Conservation (phyloP, 177 flowering plant species). For the Tripterygium wilfordii region DNA sequence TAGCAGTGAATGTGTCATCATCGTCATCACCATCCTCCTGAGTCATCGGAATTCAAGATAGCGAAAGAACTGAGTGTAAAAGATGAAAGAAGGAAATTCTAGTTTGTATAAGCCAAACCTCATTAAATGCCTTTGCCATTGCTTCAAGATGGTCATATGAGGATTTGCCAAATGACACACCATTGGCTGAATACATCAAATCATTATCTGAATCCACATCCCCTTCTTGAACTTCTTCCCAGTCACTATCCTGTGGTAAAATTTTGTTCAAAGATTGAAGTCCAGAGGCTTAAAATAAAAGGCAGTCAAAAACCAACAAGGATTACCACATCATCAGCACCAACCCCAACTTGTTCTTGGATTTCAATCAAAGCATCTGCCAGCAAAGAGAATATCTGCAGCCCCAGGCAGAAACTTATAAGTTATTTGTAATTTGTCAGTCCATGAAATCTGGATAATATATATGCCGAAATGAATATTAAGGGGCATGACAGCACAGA, state of each 20-base stretch:
- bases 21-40: conserved; percentile 63
- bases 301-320: not conserved
- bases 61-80: too few species aligned
- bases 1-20: conserved; percentile 44
- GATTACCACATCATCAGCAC: conserved; percentile 51
- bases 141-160: conserved; percentile 63
- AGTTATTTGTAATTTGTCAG: too few species aligned
- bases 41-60: conserved; percentile 28
- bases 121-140: conserved; percentile 62
- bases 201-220: conserved; percentile 30
- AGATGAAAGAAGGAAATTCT: too few species aligned
- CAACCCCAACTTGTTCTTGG: conserved; percentile 69
- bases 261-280: conserved; percentile 3
- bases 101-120: too few species aligned
- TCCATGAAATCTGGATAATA: too few species aligned
- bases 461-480: too few species aligned
- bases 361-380: conserved; percentile 85
- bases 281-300: too few species aligned
- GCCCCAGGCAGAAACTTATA: conserved; percentile 4
- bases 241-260: conserved; percentile 66
- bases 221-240: conserved; percentile 67
- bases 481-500: too few species aligned
- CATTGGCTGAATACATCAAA: conserved; percentile 28
- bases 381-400: conserved; percentile 70
- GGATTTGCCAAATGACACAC: conserved; percentile 35